A percentile compares a stretch with the other conserved stretches of the same genome.
Evolutionary conservation across 164 flowering plant genomes (phyloP).

Genomic region (Liquidambar formosana): DNA sequence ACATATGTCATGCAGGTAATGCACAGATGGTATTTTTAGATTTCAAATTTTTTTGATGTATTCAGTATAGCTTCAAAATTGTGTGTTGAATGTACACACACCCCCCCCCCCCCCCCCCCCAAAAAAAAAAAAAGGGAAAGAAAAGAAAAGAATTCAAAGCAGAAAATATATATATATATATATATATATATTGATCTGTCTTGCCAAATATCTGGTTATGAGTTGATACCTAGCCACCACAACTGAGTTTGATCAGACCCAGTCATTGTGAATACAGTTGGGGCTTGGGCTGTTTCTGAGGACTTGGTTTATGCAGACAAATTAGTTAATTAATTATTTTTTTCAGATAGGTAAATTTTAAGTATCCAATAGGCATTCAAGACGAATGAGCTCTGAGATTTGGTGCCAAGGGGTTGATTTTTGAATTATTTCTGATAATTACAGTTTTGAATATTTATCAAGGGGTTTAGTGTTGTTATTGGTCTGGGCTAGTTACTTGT

Average conservation of each 20-base stretch:
- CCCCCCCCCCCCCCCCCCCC: too few species aligned
- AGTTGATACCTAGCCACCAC: background rate
- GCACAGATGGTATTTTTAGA: background rate
- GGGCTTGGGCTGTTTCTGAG: background rate
- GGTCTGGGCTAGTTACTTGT: too few species aligned
- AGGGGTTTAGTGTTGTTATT: too few species aligned
- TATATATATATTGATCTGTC: too few species aligned
- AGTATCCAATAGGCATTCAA: too few species aligned
- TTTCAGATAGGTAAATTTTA: background rate
- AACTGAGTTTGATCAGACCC: background rate
- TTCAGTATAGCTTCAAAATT: background rate
- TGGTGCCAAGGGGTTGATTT: too few species aligned
- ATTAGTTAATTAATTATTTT: background rate
- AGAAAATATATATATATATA: too few species aligned
- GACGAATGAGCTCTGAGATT: too few species aligned
- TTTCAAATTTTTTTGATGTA: background rate
- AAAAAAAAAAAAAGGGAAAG: too few species aligned
- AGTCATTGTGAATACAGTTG: background rate
- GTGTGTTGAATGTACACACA: background rate
- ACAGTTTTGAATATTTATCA: too few species aligned
- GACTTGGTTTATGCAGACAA: background rate
- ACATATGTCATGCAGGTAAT: constrained; percentile 78
- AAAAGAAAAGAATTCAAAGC: too few species aligned
- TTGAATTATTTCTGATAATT: too few species aligned
- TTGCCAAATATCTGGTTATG: background rate